These are phyloP conservation scores for Paecilomyces niveus DNA, from an alignment of 2,329 filamentous ascomycete genomes.

Conservation along the genomic window DNA sequence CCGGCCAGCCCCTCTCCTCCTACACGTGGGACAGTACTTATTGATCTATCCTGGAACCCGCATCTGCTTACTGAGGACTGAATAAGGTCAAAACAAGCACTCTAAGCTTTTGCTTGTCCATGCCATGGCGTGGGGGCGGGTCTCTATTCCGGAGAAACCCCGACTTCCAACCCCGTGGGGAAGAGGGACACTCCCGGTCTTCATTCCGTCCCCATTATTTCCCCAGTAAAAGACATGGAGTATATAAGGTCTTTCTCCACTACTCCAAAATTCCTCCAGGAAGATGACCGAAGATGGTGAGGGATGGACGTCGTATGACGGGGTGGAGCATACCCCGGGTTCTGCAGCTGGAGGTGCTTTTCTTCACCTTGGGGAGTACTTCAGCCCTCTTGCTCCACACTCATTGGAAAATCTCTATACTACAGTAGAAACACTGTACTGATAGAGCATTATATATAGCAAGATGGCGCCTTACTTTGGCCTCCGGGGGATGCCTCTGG, in stretches of 20 bases:
- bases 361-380: not conserved
- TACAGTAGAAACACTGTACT: not conserved
- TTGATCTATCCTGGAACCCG: too few relatives aligned
- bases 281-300: not conserved
- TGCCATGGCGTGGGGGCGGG: not conserved
- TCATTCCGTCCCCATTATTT: not conserved
- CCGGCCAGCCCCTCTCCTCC: too few relatives aligned
- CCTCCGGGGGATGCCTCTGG: conserved; percentile 8
- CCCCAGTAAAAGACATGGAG: not conserved
- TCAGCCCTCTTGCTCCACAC: not conserved
- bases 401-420: not conserved
- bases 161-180: not conserved
- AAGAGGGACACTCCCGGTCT: not conserved
- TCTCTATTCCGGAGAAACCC: not conserved
- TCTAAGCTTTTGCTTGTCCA: not conserved
- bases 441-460: not conserved
- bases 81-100: not conserved
- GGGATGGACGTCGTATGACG: not conserved
- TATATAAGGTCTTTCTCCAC: not conserved
- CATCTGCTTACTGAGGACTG: too few relatives aligned
- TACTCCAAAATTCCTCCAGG: not conserved
- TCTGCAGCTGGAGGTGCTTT: not conserved
- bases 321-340: not conserved
- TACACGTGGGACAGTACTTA: too few relatives aligned
- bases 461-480: conserved; percentile 9